Conservation (phyloP, 441 rosid genomes). For the Corymbia calophylla region DNA sequence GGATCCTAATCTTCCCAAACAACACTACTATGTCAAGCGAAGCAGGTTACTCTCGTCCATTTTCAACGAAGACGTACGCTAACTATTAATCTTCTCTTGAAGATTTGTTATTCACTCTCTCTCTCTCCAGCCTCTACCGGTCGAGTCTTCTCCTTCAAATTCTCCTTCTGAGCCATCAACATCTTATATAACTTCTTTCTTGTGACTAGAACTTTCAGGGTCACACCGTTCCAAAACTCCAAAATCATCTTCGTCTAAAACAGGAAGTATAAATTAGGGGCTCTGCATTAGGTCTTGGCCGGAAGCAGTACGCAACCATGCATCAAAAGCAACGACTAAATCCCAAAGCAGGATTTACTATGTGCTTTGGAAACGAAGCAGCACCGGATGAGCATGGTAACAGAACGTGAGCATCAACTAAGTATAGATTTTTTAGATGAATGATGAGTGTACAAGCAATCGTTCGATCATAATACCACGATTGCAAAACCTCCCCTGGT, state of each 20-base stretch:
- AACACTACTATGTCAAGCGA: neutral
- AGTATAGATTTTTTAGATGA: neutral
- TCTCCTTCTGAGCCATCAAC: neutral
- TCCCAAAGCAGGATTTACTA: neutral
- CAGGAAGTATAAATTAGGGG: too few species aligned
- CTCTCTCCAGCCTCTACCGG: neutral
- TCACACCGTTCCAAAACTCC: too few species aligned
- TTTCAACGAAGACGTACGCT: accelerated
- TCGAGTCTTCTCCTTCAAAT: neutral
- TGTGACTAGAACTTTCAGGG: neutral
- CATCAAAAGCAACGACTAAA: neutral
- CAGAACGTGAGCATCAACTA: neutral
- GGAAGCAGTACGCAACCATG: neutral
- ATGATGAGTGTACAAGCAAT: neutral
- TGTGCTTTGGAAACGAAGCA: neutral
- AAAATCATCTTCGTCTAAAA: too few species aligned
- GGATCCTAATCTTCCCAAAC: neutral
- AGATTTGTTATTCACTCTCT: neutral
- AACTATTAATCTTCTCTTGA: neutral
- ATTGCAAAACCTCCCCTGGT: too few species aligned
- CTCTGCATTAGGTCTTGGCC: neutral
- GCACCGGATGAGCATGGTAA: accelerated
- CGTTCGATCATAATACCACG: too few species aligned
- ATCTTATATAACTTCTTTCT: neutral
- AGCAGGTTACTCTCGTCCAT: neutral